A percentile compares a stretch with the other conserved stretches of the same genome.
Conservation (phyloP, 2,329 filamentous ascomycete species). For the Epichloe glyceriae region DNA sequence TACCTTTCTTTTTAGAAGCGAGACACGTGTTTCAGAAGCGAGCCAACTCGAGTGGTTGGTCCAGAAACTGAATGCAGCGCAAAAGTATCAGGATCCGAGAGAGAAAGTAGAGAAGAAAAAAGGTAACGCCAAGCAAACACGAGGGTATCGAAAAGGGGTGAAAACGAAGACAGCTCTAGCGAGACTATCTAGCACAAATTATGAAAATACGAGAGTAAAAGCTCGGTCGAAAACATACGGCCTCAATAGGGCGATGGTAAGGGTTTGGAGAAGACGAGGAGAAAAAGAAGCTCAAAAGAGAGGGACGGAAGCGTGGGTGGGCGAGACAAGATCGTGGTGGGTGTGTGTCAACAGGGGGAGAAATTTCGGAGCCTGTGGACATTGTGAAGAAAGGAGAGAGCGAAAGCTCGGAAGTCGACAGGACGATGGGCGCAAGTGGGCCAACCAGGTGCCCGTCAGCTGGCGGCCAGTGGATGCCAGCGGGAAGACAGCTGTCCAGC, state of each 20-base stretch:
- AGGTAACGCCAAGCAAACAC: constrained; percentile 9
- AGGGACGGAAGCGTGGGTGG: constrained; percentile 8
- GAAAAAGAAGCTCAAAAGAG: constrained; percentile 5
- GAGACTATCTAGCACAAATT: constrained; percentile 2
- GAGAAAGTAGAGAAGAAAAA: constrained; percentile 1
- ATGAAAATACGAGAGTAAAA: background rate
- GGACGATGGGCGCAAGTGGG: constrained; percentile 6
- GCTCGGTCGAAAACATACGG: constrained; percentile 1
- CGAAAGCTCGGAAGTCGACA: constrained; percentile 6
- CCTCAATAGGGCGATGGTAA: constrained; percentile 2
- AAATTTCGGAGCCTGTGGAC: constrained; percentile 9
- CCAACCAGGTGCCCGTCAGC: constrained; percentile 5
- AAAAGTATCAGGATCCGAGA: constrained; percentile 2
- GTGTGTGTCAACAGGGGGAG: constrained; percentile 6
- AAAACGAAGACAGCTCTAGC: background rate
- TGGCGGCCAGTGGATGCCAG: constrained; percentile 1
- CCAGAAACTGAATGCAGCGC: background rate
- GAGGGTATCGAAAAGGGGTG: constrained; percentile 8
- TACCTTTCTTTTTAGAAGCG: background rate
- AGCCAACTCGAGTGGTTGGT: background rate
- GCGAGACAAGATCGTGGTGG: constrained; percentile 9
- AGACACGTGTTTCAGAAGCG: background rate
- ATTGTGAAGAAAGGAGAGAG: constrained; percentile 9
- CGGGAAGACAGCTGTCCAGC: background rate
- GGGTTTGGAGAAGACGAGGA: background rate